Evolutionary conservation across 179 eudicot genomes (phyloP), one percentile per base, ranked within the genome.

Genomic region (Carnegiea gigantea): DNA sequence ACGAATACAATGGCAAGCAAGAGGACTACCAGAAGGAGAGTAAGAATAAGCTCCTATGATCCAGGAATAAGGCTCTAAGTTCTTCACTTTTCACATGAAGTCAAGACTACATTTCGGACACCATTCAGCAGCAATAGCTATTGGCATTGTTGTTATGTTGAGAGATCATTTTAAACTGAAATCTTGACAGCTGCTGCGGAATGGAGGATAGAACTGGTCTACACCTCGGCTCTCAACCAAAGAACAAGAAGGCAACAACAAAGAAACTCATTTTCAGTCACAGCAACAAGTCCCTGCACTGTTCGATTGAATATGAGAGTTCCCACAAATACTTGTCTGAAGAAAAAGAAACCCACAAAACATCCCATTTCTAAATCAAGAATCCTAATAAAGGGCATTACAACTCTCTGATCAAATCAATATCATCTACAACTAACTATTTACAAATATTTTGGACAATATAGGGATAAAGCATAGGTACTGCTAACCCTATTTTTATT

Each of bases 131-230:
- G 71, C 71, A 65, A 24, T 7, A 65, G 71, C 71, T 65, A 5
- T 65, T 65, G 38, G 38, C 17, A 13, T 65, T 38, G 1, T 5
- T 4, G 38, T 65, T 28, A 11, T 65, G 36, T 1, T 38, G 6
- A 13, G 71, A 2, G 75, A 87, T 80, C 85, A 78, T 74, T 26
- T 84, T 80, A 24, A 87, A 84, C 6, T 77, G 80, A 80, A 84
- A 82, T 68, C 85, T 87, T 6, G 89, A 84, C 78, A 87, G 81
- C 53, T 84, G 86, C 77, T 49, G 80, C 1, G 89, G 89, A n/a
- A 87, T 80, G 46, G 89, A 77, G 23, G 87, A 80, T 26, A 82
- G 28, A 71, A 85, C 86, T 3, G 84, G 38, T 65, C 71, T 18
- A 65, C 26, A 65, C 38, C 71, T 65, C 71, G 26, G 71, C 24